Evolutionary conservation across 2,329 filamentous ascomycete species (phyloP).

Genomic region (Atkinsonella texensis): DNA sequence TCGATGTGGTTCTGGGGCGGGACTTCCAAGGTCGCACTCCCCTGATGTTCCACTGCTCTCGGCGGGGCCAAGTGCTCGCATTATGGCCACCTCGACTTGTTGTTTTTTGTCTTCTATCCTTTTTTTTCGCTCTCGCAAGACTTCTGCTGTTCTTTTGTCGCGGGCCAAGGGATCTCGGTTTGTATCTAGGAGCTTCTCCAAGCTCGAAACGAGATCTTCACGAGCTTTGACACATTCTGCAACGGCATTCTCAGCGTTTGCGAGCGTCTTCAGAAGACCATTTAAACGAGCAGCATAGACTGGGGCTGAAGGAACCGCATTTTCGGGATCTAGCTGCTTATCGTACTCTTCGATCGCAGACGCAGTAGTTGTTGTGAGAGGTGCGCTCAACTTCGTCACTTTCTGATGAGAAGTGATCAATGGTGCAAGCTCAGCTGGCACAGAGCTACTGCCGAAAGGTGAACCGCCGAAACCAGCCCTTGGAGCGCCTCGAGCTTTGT

Average conservation of each 20-base stretch:
- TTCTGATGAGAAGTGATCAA: conserved; percentile 64
- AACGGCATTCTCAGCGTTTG: conserved; percentile 78
- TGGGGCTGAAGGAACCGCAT: conserved; percentile 63
- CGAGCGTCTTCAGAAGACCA: conserved; percentile 78
- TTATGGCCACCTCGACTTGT: conserved; percentile 83
- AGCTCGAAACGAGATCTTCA: conserved; percentile 59
- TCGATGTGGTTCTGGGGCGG: conserved; percentile 50
- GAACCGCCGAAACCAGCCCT: conserved; percentile 46
- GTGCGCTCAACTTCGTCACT: conserved; percentile 59
- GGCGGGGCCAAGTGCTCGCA: conserved; percentile 63
- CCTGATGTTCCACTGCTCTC: conserved; percentile 37
- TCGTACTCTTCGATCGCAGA: conserved; percentile 72
- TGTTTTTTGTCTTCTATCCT: conserved; percentile 73
- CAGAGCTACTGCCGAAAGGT: conserved; percentile 40
- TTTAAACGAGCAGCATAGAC: conserved; percentile 86
- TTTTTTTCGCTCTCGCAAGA: conserved; percentile 53
- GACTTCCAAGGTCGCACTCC: conserved; percentile 32
- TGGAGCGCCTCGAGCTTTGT: conserved; percentile 43
- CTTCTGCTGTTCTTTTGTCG: conserved; percentile 55
- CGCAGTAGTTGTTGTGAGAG: conserved; percentile 53
- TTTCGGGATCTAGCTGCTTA: conserved; percentile 63
- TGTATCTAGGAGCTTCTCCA: conserved; percentile 70
- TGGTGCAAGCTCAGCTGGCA: conserved; percentile 66
- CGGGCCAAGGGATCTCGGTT: conserved; percentile 57
- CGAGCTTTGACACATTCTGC: conserved; percentile 83